Base-by-base conservation (phyloP, 495 filamentous ascomycete genomes). In the Filosporella fistucella region DNA sequence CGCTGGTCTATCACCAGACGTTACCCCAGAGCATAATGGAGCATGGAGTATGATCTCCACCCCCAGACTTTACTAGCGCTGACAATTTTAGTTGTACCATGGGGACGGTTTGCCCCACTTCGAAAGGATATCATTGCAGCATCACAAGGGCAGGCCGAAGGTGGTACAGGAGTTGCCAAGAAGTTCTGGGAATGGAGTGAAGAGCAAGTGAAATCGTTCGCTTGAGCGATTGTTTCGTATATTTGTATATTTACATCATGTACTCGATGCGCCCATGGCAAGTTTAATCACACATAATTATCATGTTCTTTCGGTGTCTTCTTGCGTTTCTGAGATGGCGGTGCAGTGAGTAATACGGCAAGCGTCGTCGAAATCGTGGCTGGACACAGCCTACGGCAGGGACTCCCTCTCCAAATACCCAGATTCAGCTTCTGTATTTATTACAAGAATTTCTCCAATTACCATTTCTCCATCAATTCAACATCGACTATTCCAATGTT, bases 181-280 rank as follows among this genome's bases (percentile, higher is more conserved):
- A 57, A 61, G 17, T 72, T 68, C 49, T 70, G 64, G 62, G 58
- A 67, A 16, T 74, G 67, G 69, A 61, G 57, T 29, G 62, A 69
- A 34, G 63, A 69, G 49, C 63, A 72, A 46, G 61, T 68, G 7
- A 60, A 62, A 24, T 11, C 47, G 2, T 56, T 47, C 35, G 3
- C 43, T 14, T 56, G 21, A 44, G 6, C 24, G 18, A 13, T 5
- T 24, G 21, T 25, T 6, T 35, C 13, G 32, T 6, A 35, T 16
- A n/a, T 35, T 4, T 6, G 21, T 42, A 24, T 42, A 20, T 24
- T 21, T n/a, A n/a, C n/a, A n/a, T n/a, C n/a, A n/a, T n/a, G n/a
- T n/a, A n/a, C n/a, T n/a, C n/a, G n/a, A n/a, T n/a, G n/a, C n/a
- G n/a, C n/a, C n/a, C n/a, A n/a, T n/a, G n/a, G n/a, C n/a, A n/a